Evolutionary conservation across 495 filamentous ascomycete species (phyloP).

Genomic region (Cercophora scortea): DNA sequence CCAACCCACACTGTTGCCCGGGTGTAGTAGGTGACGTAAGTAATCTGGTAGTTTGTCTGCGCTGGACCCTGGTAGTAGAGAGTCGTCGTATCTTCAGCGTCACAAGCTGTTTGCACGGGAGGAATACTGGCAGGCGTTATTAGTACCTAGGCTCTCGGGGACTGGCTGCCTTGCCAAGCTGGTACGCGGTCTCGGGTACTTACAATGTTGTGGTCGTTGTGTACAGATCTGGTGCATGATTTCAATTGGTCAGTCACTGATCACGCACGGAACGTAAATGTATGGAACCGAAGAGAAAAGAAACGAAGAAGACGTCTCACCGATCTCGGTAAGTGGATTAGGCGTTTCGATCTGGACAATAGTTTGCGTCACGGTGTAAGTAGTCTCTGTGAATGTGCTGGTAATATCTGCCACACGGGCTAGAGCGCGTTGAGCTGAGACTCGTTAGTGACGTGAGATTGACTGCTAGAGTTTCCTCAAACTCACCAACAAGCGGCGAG

Average conservation of each 20-base stretch:
- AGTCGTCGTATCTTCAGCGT: constrained; percentile 17
- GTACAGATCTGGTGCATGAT: constrained; percentile 7
- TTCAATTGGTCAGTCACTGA: not conserved
- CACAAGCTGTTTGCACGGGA: constrained; percentile 17
- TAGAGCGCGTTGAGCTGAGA: constrained; percentile 2
- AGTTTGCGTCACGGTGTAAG: constrained; percentile 15
- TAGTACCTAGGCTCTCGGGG: not conserved
- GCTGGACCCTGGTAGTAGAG: constrained; percentile 17
- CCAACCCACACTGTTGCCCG: constrained; percentile 20
- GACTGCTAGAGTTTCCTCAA: too few relatives aligned
- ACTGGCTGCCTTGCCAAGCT: not conserved
- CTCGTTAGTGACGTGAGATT: too few relatives aligned
- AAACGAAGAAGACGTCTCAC: not conserved
- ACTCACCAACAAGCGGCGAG: not conserved
- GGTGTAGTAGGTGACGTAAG: constrained; percentile 19
- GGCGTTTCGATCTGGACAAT: constrained; percentile 7
- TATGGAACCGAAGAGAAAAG: not conserved
- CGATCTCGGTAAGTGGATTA: constrained; percentile 13
- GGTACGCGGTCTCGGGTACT: not conserved
- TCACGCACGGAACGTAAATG: not conserved
- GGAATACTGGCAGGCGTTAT: constrained; percentile 5
- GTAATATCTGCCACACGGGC: constrained; percentile 10
- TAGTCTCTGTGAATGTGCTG: constrained; percentile 18
- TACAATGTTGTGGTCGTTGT: constrained; percentile 16
- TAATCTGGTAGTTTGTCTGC: constrained; percentile 15